Base-by-base conservation (phyloP, 495 filamentous ascomycete species). In the Evernia prunastri region DNA sequence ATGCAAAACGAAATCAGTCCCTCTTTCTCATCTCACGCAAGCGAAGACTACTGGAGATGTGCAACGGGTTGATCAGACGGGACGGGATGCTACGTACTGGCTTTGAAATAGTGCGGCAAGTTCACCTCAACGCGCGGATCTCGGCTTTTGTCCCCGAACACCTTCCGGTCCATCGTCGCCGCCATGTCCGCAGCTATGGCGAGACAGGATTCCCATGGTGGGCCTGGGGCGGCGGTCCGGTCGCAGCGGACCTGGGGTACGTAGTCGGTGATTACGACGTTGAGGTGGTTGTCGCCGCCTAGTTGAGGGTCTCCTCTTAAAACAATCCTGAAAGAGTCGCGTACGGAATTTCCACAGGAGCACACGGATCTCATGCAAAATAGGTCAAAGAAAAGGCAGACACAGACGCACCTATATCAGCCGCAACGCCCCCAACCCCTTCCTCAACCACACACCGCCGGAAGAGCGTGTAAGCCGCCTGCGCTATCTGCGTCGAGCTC, bases 251-350 rank as follows among this genome's bases (percentile, higher is more conserved):
- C 54, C 17, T 37, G 31, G 9, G 61, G 61, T 18, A 42, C 27
- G n/a, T 58, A 58, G 4, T n/a, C 40, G 6, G 54, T 10, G 4
- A 63, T 39, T 2, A 35, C 61, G 4, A 63, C 15, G n/a, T 36
- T 29, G 31, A 63, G 10, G 9, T 51, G 40, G 7, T 63, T 58
- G 54, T 63, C 54, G 31, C 54, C 61, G 6, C 61, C 61, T 63
- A 13, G 45, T 25, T 1, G 0, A 10, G 42, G 18, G 9, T n/a
- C n/a, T n/a, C n/a, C 18, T 45, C 20, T 45, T 23, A 45, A 45
- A 20, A 0, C 18, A 20, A 18, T 43, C 40, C 42, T 10, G 0
- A 23, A 9, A 23, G 31, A 1, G 2, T 3, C 33, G 10, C 15
- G 13, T 31, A n/a, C n/a, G 1, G 6, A 56, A 15, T 6, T 56